These are phyloP conservation scores for Neurospora sp. DNA, from an alignment of 495 filamentous ascomycete species.

Conservation along the genomic window DNA sequence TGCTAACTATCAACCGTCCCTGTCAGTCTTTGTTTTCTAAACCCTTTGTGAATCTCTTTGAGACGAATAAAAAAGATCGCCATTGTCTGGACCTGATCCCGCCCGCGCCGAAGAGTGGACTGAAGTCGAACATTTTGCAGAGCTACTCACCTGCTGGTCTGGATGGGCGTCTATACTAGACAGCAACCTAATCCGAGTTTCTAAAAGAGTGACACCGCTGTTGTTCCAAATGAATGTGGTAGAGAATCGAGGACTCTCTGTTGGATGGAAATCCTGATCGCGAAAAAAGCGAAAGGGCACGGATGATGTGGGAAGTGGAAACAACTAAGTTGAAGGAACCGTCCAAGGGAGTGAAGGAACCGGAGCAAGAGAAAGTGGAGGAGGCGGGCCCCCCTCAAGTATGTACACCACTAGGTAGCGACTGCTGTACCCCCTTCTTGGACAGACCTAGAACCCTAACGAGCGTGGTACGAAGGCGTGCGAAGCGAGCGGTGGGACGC, in stretches of 20 bases:
- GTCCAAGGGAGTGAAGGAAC: slow-evolving; percentile 21
- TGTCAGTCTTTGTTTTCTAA: neutral
- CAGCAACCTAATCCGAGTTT: slow-evolving; percentile 1
- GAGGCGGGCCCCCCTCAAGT: neutral
- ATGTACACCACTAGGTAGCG: neutral
- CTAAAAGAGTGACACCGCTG: neutral
- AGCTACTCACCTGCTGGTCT: slow-evolving; percentile 7
- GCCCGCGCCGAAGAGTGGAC: neutral
- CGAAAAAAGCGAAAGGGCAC: slow-evolving; percentile 11
- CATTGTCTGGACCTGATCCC: neutral
- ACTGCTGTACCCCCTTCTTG: neutral
- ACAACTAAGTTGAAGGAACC: slow-evolving; percentile 18
- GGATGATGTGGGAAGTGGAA: slow-evolving; percentile 15
- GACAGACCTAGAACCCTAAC: slow-evolving; percentile 4
- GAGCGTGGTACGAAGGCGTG: slow-evolving; percentile 10
- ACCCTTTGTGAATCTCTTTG: neutral
- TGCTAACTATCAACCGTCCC: neutral
- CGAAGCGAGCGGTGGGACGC: slow-evolving; percentile 1
- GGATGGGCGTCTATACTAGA: slow-evolving; percentile 7
- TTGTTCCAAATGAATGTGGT: slow-evolving; percentile 51
- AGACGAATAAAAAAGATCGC: neutral
- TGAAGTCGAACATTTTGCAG: neutral
- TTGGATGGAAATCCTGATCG: slow-evolving; percentile 30
- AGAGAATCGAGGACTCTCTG: slow-evolving; percentile 44
- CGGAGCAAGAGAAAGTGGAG: slow-evolving; percentile 12